Percentiles rank a stretch among this genome's conserved stretches.
Conservation (phyloP, 2,329 filamentous ascomycete species). For the Verticillium isaacii region DNA sequence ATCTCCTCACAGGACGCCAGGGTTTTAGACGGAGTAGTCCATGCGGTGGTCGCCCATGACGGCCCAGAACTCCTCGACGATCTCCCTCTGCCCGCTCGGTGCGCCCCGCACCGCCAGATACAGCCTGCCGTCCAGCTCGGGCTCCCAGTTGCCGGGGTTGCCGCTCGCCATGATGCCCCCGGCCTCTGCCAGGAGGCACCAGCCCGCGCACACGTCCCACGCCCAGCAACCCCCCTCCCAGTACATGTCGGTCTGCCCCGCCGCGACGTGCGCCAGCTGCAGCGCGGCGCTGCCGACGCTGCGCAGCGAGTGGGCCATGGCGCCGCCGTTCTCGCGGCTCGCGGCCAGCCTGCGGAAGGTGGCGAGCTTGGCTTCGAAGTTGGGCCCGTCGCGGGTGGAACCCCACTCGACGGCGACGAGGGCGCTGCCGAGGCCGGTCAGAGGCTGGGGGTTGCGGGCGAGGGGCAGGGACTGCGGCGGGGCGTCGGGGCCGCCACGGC, state of each 20-base stretch:
- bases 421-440: conserved; percentile 55
- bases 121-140: conserved; percentile 51
- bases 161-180: conserved; percentile 69
- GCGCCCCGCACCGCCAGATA: conserved; percentile 61
- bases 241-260: conserved; percentile 67
- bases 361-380: conserved; percentile 64
- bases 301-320: conserved; percentile 74
- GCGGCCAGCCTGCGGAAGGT: conserved; percentile 60
- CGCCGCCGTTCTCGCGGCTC: conserved; percentile 61
- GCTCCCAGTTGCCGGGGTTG: conserved; percentile 70
- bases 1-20: background rate
- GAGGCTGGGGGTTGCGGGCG: conserved; percentile 43
- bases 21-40: conserved; percentile 31
- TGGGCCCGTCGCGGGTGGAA: conserved; percentile 59
- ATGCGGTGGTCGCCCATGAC: conserved; percentile 51
- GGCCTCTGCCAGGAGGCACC: conserved; percentile 71
- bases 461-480: conserved; percentile 34
- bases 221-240: conserved; percentile 85
- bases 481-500: conserved; percentile 30
- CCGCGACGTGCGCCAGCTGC: conserved; percentile 69
- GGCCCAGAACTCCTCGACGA: conserved; percentile 61
- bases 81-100: conserved; percentile 52
- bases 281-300: conserved; percentile 68
- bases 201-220: conserved; percentile 81
- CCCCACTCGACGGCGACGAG: conserved; percentile 74